Base-by-base conservation (phyloP, 192 early-diverging fungal genomes). In the Phlyctochytrium arcticum region DNA sequence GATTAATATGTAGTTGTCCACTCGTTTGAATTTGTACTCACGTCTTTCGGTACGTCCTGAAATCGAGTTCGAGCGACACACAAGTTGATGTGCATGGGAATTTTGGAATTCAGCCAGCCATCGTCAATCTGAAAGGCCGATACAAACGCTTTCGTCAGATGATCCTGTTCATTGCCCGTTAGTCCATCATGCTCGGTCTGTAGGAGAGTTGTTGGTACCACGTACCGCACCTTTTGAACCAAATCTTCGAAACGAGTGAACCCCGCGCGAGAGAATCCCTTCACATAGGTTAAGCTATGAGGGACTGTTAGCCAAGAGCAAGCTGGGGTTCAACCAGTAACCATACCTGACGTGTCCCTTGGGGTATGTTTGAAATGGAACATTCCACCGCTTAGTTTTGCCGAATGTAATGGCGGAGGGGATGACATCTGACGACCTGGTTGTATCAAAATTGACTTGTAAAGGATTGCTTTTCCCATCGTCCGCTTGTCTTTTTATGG, bases 91-190 rank as follows among this genome's bases (percentile, higher is more conserved):
- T 21, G 5, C 3, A 24, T 6, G 54, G 62, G 62, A 4, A 69
- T 6, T 33, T 62, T 69, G 36, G 39, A 34, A 2, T 36, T 12
- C 4, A 69, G 48, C 67, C 67, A 69, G 1, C 53, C 36, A 31
- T 63, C 48, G 35, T 69, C 59, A 26, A 62, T 26, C 29, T 69
- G 57, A 34, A 62, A 69, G 33, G 48, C 60, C 37, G 33, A 3
- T n/a, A 69, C 51, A n/a, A 69, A 12, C 2, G 37, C 58, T 4
- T 33, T 36, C 27, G 47, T 55, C 3, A 68, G 59, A 26, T 63
- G 24, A 7, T 7, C 21, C 56, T 62, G 26, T 17, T 9, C 59
- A 8, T 12, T 12, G 23, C n/a, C n/a, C n/a, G n/a, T n/a, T n/a
- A n/a, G n/a, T n/a, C n/a, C n/a, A n/a, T n/a, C n/a, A n/a, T n/a